These are phyloP conservation scores for Apophysomyces sp. DNA, from an alignment of 371 early-diverging fungal species.

Conservation along the genomic window DNA sequence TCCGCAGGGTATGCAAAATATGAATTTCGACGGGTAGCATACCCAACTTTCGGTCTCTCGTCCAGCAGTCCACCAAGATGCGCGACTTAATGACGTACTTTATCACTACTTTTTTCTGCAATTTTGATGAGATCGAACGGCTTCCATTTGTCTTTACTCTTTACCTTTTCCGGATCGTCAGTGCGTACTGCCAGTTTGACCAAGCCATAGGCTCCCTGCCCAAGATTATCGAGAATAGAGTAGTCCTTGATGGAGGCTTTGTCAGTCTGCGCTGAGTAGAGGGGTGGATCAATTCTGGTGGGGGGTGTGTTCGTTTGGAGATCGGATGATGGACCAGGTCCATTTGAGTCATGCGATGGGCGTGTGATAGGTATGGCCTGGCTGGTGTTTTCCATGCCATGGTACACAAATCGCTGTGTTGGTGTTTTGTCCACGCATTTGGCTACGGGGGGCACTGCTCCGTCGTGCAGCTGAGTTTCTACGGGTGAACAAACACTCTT, in stretches of 20 bases:
- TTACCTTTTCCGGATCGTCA: constrained; percentile 40
- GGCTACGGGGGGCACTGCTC: constrained; percentile 13
- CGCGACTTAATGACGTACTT: constrained; percentile 77
- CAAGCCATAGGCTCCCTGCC: constrained; percentile 75
- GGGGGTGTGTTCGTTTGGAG: constrained; percentile 1
- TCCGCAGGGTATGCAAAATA: constrained; percentile 61
- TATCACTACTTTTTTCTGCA: constrained; percentile 63
- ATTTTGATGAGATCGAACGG: not conserved
- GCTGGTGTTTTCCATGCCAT: not conserved
- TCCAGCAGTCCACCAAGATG: constrained; percentile 75
- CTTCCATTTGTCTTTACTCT: not conserved
- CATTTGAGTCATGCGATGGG: constrained; percentile 5
- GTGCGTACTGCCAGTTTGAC: constrained; percentile 57
- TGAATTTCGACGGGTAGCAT: constrained; percentile 72
- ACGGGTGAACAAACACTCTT: constrained; percentile 2
- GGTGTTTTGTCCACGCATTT: constrained; percentile 1
- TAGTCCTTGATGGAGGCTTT: constrained; percentile 57
- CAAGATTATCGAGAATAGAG: constrained; percentile 58
- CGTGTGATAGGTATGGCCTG: constrained; percentile 12
- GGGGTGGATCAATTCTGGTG: constrained; percentile 3
- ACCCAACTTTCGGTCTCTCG: constrained; percentile 60
- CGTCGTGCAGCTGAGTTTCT: constrained; percentile 20
- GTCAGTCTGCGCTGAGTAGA: constrained; percentile 50
- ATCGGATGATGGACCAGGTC: not conserved
- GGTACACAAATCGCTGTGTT: not conserved